These are phyloP conservation scores for Erysiphe pulchra DNA, from an alignment of 2,329 filamentous ascomycete species.

Conservation along the genomic window DNA sequence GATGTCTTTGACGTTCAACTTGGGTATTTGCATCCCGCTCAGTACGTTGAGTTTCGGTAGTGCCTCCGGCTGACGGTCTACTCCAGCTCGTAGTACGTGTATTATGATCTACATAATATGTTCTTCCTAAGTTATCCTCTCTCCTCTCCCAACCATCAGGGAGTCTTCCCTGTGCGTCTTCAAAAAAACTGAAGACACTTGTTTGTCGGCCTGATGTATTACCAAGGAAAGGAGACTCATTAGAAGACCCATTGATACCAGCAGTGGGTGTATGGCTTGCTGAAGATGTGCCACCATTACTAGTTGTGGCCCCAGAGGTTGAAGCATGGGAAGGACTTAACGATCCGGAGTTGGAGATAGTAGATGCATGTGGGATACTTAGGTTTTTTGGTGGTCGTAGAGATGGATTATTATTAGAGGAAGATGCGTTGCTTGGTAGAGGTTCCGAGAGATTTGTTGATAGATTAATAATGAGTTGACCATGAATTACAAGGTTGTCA, in stretches of 20 bases:
- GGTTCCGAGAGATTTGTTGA: constrained; percentile 68
- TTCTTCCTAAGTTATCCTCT: constrained; percentile 82
- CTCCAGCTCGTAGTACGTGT: constrained; percentile 94
- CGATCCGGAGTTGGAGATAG: constrained; percentile 8
- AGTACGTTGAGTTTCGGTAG: constrained; percentile 47
- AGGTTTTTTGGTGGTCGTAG: constrained; percentile 12
- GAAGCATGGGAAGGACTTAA: constrained; percentile 14
- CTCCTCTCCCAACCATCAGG: constrained; percentile 89
- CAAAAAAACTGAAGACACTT: constrained; percentile 64
- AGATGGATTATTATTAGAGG: constrained; percentile 4
- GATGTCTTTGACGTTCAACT: constrained; percentile 75
- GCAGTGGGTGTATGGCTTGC: constrained; percentile 13
- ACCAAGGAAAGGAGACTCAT: constrained; percentile 7
- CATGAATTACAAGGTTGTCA: constrained; percentile 91
- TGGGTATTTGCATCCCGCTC: constrained; percentile 79
- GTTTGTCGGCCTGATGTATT: constrained; percentile 5
- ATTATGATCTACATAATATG: constrained; percentile 97
- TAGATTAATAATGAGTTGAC: constrained; percentile 88
- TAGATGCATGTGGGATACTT: constrained; percentile 9
- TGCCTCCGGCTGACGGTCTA: constrained; percentile 56
- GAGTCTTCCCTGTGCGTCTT: constrained; percentile 80
- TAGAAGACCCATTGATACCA: constrained; percentile 10
- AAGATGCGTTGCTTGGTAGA: constrained; percentile 20
- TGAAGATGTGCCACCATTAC: constrained; percentile 11
- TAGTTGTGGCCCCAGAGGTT: constrained; percentile 5